Evolutionary conservation across 192 early-diverging fungal species (phyloP), one percentile per base, ranked within the genome.

Genomic region (Coemansia sp.): DNA sequence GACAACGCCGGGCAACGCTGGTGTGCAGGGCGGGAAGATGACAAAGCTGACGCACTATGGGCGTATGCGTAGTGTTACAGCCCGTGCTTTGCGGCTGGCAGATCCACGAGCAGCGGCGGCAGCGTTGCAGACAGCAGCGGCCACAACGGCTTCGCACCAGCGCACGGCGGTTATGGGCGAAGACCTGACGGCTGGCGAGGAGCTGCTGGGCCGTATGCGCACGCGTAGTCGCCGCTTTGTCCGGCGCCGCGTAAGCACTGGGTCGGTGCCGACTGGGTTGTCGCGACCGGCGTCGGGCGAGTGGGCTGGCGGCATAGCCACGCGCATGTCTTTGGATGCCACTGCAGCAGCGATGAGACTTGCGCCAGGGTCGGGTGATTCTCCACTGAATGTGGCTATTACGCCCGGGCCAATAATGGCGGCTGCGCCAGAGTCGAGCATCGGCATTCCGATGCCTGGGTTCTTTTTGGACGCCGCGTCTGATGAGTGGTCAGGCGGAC

Each of bases 21-120:
- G 57, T 31, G 75, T 75, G 33, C 72, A 78, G 62, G 72, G 76
- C 68, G 76, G 81, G 6, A 62, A 66, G 5, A 83, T 83, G 81
- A 83, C 81, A n/a, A 84, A 84, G 31, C 64, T 84, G 29, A 68
- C 82, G 55, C 82, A 84, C 67, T 84, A 84, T 62, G 82, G 82
- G 4, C 82, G 82, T 3, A 29, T 84, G 68, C 82, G 82, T n/a
- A 84, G 77, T 49, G 78, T 77, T 4, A 76, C 78, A 1, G 78
- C 82, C 1, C 82, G 82, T 0, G 78, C 76, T 2, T 57, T 84
- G 65, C 82, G 82, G 7, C 72, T 83, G 76, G 70, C 75, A 40
- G 81, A 83, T 66, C 81, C 81, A 22, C 81, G 75, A 16, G 36
- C 38, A 40, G 61, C 61, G 20, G 34, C 61, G 5, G 61, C 34